phyloP scores from a whole-genome alignment of 139 green algal genomes.

The Chlamydomonas sp. region DNA sequence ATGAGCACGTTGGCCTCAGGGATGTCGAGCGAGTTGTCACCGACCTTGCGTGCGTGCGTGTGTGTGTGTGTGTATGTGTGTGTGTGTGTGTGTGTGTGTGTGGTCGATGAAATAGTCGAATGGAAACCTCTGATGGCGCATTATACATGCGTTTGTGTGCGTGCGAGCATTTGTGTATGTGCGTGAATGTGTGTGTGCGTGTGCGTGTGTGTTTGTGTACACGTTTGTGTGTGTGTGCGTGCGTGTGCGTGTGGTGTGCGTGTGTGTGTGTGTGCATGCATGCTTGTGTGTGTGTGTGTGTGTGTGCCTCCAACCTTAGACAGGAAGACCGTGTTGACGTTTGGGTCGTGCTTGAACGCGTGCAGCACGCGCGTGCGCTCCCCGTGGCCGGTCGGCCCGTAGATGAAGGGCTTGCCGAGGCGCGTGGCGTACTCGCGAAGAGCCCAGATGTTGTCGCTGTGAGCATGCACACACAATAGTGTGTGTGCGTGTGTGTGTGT shows the following conservation, averaged over 20 bases:
- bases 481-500: too few relatives aligned
- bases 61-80: background rate
- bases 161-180: too few relatives aligned
- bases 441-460: slow-evolving; percentile 96
- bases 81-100: background rate
- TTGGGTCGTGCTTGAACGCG: slow-evolving; percentile 84
- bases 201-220: too few relatives aligned
- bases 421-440: slow-evolving; percentile 84
- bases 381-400: slow-evolving; percentile 77
- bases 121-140: too few relatives aligned
- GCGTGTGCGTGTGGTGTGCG: too few relatives aligned
- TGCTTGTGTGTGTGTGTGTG: too few relatives aligned
- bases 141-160: too few relatives aligned
- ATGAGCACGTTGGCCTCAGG: slow-evolving; percentile 99
- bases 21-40: slow-evolving; percentile 99
- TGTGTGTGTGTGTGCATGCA: too few relatives aligned
- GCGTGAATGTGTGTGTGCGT: too few relatives aligned
- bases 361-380: slow-evolving; percentile 91
- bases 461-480: too few relatives aligned
- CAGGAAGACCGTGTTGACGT: slow-evolving; percentile 97
- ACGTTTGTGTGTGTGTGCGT: too few relatives aligned
- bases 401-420: slow-evolving; percentile 89
- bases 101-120: too few relatives aligned
- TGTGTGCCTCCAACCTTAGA: slow-evolving; percentile 80
- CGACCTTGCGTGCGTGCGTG: slow-evolving; percentile 51